Evolutionary conservation across 805 yeast genomes (phyloP).

Genomic region (Wickerhamomyces ciferrii): DNA sequence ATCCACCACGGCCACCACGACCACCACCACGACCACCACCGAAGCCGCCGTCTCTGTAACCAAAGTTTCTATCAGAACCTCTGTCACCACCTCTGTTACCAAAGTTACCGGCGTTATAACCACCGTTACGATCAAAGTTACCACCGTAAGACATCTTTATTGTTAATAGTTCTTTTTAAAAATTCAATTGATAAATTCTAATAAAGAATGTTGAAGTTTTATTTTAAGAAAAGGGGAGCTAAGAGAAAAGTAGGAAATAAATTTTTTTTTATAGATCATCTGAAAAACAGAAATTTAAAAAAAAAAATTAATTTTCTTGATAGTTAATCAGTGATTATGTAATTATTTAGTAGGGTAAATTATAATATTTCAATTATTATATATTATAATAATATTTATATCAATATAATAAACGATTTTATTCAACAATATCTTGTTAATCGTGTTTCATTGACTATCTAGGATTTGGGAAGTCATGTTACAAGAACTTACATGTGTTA

Average conservation of each 20-base stretch:
- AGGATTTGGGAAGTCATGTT: too few relatives aligned
- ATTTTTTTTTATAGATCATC: not conserved
- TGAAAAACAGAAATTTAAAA: not conserved
- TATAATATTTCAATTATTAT: too few relatives aligned
- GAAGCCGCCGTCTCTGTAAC: constrained; percentile 31
- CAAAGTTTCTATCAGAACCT: constrained; percentile 28
- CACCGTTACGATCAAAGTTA: constrained; percentile 25
- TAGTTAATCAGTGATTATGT: not conserved
- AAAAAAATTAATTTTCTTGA: not conserved
- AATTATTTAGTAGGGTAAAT: too few relatives aligned
- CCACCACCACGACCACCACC: constrained; percentile 29
- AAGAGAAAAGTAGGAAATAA: not conserved
- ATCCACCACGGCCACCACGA: constrained; percentile 32
- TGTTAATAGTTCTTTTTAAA: not conserved
- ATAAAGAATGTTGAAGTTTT: not conserved
- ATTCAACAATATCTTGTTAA: too few relatives aligned
- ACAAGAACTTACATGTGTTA: too few relatives aligned
- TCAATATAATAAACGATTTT: too few relatives aligned
- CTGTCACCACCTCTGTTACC: constrained; percentile 23
- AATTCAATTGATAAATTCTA: not conserved
- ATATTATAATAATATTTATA: too few relatives aligned
- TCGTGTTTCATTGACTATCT: too few relatives aligned
- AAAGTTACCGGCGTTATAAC: constrained; percentile 28
- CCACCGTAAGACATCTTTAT: constrained; percentile 25
- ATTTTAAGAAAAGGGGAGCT: not conserved